Evolutionary conservation across 176 grass and related monocot genomes (phyloP), one percentile per base, ranked within the genome.

Genomic region (Carex cristatella): DNA sequence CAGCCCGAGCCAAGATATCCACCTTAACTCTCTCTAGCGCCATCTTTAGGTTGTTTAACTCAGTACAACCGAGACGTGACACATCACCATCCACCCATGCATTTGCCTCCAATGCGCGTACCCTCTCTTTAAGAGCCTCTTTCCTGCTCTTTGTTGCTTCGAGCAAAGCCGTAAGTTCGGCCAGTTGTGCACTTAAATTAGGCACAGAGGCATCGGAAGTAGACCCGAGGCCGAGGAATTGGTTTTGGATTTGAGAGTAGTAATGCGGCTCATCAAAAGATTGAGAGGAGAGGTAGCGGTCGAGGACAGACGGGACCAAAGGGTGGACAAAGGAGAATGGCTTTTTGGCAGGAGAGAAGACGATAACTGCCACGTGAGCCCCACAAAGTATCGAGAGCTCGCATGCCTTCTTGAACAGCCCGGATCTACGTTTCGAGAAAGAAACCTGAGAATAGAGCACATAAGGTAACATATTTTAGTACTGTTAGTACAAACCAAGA

Each of bases 361-460:
- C 79, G 38, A 94, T 7, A 85, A 90, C 16, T 5, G 79, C 88
- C 18, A 92, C 42, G 35, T 87, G 61, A 49, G 90, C 86, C 59
- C 90, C 90, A 42, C 88, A 91, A 6, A 86, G 87, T 10, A 68
- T 85, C 35, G 86, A 84, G 38, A 95, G 87, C 85, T 95, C 90
- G 55, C 9, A 38, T 14, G 93, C 90, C 82, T 95, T 95, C 88
- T 95, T 93, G 85, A 88, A 78, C 55, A 94, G 57, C 14, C 89
- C 92, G 0, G 11, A 8, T 5, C 85, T 86, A 40, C 87, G 87
- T 86, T 94, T 89, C 64, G 92, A 94, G 85, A 94, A 94, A 86
- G 87, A 88, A 56, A 94, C 90, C 83, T 85, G 68, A 23, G 42
- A 82, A 82, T 44, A 15, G 2, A 48, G 16, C 10, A 10, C 18